Evolutionary conservation across 2,329 filamentous ascomycete genomes (phyloP).

Genomic region (Tolypocladium capitatum): DNA sequence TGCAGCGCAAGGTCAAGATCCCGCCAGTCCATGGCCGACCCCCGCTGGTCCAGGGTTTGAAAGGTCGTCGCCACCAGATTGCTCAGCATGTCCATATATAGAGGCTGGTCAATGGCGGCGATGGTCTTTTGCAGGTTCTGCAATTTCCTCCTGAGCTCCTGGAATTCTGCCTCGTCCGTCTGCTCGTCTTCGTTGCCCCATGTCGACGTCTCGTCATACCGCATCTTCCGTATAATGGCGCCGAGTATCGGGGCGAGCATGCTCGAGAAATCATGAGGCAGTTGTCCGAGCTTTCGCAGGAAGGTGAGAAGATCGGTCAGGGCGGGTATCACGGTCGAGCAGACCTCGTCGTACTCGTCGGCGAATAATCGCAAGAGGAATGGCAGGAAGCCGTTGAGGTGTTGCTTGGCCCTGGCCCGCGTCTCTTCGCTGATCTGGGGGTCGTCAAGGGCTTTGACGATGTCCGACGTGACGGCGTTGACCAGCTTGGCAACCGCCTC

Average conservation of each 20-base stretch:
- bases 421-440: constrained; percentile 45
- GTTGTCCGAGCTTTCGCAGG: constrained; percentile 63
- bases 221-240: constrained; percentile 90
- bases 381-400: constrained; percentile 73
- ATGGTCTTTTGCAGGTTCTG: constrained; percentile 88
- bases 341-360: constrained; percentile 96
- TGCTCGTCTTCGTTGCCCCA: constrained; percentile 94
- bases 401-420: constrained; percentile 62
- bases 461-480: constrained; percentile 76
- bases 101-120: constrained; percentile 71
- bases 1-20: constrained; percentile 88
- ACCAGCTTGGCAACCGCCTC: constrained; percentile 92
- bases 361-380: constrained; percentile 88
- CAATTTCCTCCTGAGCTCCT: constrained; percentile 80
- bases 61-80: constrained; percentile 83
- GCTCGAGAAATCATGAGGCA: constrained; percentile 62
- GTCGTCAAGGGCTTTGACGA: constrained; percentile 76
- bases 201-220: constrained; percentile 85
- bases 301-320: constrained; percentile 87
- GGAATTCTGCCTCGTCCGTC: constrained; percentile 94
- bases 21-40: constrained; percentile 75
- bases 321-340: constrained; percentile 86
- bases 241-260: constrained; percentile 83
- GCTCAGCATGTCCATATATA: constrained; percentile 82
- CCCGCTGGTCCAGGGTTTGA: constrained; percentile 60